phyloP scores from a whole-genome alignment of 345 rosid genomes.

The Bruguiera parviflora region DNA sequence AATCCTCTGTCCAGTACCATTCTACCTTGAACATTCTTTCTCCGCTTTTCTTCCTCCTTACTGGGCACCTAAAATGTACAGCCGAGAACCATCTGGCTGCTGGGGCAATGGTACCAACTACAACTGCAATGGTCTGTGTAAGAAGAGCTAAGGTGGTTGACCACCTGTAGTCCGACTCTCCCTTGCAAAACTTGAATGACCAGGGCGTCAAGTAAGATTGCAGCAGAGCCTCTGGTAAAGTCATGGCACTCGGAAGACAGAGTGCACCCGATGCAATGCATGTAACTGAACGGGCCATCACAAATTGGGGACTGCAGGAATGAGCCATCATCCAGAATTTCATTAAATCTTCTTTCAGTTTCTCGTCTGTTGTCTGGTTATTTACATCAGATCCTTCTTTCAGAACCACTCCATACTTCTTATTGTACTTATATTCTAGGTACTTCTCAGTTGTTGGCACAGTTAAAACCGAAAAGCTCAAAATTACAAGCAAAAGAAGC shows the following conservation, averaged over 20 bases:
- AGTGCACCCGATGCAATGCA: slow-evolving; percentile 78
- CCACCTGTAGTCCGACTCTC: slow-evolving; percentile 85
- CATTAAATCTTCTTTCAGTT: slow-evolving; percentile 51
- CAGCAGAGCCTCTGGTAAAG: slow-evolving; percentile 62
- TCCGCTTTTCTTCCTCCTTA: slow-evolving; percentile 27
- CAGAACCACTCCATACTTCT: slow-evolving; percentile 49
- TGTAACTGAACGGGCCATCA: slow-evolving; percentile 72
- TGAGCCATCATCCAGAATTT: slow-evolving; percentile 93
- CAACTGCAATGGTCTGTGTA: slow-evolving; percentile 59
- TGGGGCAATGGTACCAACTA: slow-evolving; percentile 63
- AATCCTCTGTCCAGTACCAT: slow-evolving; percentile 56
- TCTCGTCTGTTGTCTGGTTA: slow-evolving; percentile 28
- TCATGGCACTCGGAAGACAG: slow-evolving; percentile 54
- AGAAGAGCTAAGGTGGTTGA: slow-evolving; percentile 50
- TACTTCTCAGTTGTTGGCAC: slow-evolving; percentile 50
- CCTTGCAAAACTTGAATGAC: slow-evolving; percentile 54
- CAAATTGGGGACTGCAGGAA: slow-evolving; percentile 81
- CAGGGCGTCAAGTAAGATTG: slow-evolving; percentile 53
- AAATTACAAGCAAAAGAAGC: slow-evolving; percentile 48
- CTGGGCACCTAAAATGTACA: slow-evolving; percentile 68
- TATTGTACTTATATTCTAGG: slow-evolving; percentile 58
- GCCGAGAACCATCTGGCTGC: slow-evolving; percentile 71
- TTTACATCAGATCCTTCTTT: slow-evolving; percentile 44
- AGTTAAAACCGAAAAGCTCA: slow-evolving; percentile 56
- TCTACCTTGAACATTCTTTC: slow-evolving; percentile 46